A percentile compares a stretch with the other conserved stretches of the same genome.
phyloP scores from a whole-genome alignment of 805 yeast genomes.

The Pichia insulana region DNA sequence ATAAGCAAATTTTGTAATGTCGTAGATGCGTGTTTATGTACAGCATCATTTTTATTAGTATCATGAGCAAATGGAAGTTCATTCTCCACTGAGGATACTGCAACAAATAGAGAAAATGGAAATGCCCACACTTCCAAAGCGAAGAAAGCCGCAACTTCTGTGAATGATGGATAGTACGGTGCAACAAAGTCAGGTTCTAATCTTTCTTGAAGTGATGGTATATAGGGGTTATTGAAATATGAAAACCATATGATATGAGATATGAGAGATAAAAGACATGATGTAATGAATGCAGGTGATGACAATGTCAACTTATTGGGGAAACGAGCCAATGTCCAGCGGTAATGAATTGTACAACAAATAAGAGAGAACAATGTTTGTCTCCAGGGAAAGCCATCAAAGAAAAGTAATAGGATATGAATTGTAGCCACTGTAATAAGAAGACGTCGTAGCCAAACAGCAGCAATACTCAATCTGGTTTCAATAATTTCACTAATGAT shows the following conservation, averaged over 20 bases:
- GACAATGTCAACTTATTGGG: conserved; percentile 67
- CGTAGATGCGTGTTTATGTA: too few species aligned
- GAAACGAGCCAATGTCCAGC: conserved; percentile 61
- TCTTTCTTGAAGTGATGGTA: conserved; percentile 60
- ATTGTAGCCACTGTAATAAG: background rate
- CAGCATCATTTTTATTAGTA: too few species aligned
- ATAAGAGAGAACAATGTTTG: conserved; percentile 58
- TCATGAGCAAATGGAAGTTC: conserved; percentile 53
- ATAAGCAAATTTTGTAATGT: too few species aligned
- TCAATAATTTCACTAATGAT: background rate
- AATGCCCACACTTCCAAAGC: conserved; percentile 91
- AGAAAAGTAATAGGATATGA: background rate
- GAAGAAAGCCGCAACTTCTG: conserved; percentile 91
- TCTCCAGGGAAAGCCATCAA: conserved; percentile 45
- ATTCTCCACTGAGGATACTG: conserved; percentile 64
- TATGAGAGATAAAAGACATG: conserved; percentile 62
- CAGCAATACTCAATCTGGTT: background rate
- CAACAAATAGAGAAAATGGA: conserved; percentile 86
- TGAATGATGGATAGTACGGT: conserved; percentile 67
- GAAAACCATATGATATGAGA: conserved; percentile 90
- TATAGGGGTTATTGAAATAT: conserved; percentile 62
- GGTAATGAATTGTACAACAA: conserved; percentile 66
- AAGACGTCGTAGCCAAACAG: background rate
- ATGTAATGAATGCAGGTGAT: conserved; percentile 59
- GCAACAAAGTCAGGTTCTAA: conserved; percentile 50